Evolutionary conservation across 2,329 filamentous ascomycete species (phyloP).

Genomic region (Aureobasidium sp.): DNA sequence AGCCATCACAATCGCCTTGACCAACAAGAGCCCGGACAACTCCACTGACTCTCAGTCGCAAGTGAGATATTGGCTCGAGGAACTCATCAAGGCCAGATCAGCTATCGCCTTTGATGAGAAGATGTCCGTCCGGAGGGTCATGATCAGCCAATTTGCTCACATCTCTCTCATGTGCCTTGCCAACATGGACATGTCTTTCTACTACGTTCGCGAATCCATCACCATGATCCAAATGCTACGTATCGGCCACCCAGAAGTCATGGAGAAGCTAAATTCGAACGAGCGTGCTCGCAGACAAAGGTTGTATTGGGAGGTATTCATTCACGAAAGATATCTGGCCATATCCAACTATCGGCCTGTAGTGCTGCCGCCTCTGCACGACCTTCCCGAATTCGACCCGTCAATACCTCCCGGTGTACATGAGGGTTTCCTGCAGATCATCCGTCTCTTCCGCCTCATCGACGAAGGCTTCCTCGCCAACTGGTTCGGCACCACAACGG

Average conservation of each 20-base stretch:
- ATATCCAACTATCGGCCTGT: conserved; percentile 42
- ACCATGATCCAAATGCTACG: conserved; percentile 37
- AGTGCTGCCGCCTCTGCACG: conserved; percentile 31
- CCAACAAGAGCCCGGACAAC: conserved; percentile 19
- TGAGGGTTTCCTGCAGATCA: conserved; percentile 36
- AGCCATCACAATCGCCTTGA: conserved; percentile 38
- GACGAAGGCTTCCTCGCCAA: conserved; percentile 37
- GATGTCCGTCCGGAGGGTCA: conserved; percentile 37
- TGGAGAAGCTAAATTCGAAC: conserved; percentile 24
- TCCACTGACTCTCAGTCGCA: conserved; percentile 1
- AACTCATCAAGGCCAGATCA: conserved; percentile 29
- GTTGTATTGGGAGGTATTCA: conserved; percentile 48
- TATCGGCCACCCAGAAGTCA: conserved; percentile 32
- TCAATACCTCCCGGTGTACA: conserved; percentile 32
- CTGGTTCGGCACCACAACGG: conserved; percentile 29
- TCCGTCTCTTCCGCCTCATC: conserved; percentile 37
- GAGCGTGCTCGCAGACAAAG: conserved; percentile 39
- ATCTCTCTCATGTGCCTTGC: conserved; percentile 44
- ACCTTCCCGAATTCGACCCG: conserved; percentile 33
- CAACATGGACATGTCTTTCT: conserved; percentile 41
- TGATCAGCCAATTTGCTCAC: conserved; percentile 46
- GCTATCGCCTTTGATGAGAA: conserved; percentile 32
- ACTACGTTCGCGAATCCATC: conserved; percentile 44
- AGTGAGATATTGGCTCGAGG: conserved; percentile 20
- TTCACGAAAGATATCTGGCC: conserved; percentile 49